Conservation (phyloP, 805 yeast species). For the Brettanomyces naardenensis region DNA sequence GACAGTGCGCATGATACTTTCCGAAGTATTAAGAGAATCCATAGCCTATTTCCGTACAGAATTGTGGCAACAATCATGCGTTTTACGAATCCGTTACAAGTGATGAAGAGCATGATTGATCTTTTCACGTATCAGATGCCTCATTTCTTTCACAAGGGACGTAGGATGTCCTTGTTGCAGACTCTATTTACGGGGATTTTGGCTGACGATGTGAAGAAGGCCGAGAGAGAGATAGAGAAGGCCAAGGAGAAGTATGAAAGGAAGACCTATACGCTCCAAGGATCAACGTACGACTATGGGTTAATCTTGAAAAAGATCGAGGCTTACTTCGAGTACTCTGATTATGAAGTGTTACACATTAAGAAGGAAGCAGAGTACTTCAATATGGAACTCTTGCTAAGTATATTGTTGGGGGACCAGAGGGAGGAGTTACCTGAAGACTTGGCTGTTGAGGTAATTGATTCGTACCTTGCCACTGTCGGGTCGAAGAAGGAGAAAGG, state of each 20-base stretch:
- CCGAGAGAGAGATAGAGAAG: conserved; percentile 43
- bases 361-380: conserved; percentile 23
- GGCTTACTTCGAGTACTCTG: conserved; percentile 21
- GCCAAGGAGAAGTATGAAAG: conserved; percentile 31
- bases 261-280: neutral
- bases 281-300: conserved; percentile 3
- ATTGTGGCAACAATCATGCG: conserved; percentile 69
- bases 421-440: conserved; percentile 8
- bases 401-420: conserved; percentile 19
- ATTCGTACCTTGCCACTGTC: conserved; percentile 5
- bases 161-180: conserved; percentile 58
- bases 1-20: conserved; percentile 76
- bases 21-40: conserved; percentile 62
- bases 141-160: conserved; percentile 34
- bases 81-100: conserved; percentile 81
- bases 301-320: conserved; percentile 19
- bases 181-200: conserved; percentile 64
- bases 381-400: conserved; percentile 18
- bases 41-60: conserved; percentile 71
- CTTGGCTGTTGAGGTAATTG: conserved; percentile 7
- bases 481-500: conserved; percentile 1
- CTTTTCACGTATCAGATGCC: conserved; percentile 72
- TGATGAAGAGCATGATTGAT: conserved; percentile 74
- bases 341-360: conserved; percentile 20
- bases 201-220: conserved; percentile 66